phyloP scores from a whole-genome alignment of 23 red algal genomes.

The Cyanidioschyzon merolae region DNA sequence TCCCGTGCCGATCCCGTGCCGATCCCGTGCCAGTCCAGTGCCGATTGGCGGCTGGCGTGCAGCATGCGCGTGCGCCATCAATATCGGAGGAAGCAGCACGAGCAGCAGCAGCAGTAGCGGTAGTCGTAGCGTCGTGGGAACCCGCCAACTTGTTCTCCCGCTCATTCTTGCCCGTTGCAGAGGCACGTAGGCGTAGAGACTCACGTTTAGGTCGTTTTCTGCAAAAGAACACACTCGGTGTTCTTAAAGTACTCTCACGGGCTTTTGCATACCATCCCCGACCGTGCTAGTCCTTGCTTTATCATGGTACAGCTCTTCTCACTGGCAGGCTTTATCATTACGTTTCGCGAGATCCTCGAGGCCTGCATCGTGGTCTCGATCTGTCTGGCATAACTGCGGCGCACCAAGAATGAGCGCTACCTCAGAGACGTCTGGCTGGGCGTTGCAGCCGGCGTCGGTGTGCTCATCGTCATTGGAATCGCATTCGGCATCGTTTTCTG shows the following conservation, averaged over 20 bases:
- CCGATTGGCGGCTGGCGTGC: too few relatives aligned
- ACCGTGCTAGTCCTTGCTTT: neutral
- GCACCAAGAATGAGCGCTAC: slow-evolving; percentile 43
- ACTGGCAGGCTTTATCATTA: slow-evolving; percentile 74
- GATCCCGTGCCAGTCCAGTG: too few relatives aligned
- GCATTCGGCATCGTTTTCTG: slow-evolving; percentile 41
- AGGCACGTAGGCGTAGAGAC: too few relatives aligned
- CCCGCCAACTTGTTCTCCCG: neutral
- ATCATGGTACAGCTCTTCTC: slow-evolving; percentile 33
- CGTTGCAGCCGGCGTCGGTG: slow-evolving; percentile 31
- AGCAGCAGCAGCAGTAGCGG: neutral
- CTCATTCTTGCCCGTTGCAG: neutral
- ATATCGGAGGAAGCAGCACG: too few relatives aligned
- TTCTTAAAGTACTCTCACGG: neutral
- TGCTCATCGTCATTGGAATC: slow-evolving; percentile 37
- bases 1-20: too few relatives aligned
- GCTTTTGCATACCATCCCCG: neutral
- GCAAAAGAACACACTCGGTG: neutral
- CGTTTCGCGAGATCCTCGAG: slow-evolving; percentile 70
- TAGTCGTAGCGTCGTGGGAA: neutral
- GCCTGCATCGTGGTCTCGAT: slow-evolving; percentile 70
- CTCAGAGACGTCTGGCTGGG: slow-evolving; percentile 54
- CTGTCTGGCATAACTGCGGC: slow-evolving; percentile 55
- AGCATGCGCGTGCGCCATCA: too few relatives aligned
- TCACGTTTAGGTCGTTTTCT: too few relatives aligned